These are phyloP conservation scores for Ciborinia camelliae DNA, from an alignment of 2,329 filamentous ascomycete species.

Conservation along the genomic window DNA sequence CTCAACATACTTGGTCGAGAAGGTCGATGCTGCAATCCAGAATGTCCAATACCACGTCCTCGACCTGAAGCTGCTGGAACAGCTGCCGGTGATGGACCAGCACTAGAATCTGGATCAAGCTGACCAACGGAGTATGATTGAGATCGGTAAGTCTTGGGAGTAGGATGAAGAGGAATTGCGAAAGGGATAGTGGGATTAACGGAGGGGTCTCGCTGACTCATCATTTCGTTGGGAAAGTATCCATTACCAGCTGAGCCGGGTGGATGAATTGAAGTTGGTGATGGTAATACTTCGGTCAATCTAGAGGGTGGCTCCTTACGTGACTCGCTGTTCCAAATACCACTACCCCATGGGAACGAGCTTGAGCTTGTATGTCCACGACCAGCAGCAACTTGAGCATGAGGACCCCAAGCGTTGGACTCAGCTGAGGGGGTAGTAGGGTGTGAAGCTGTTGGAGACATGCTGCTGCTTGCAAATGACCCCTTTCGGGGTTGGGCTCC, in stretches of 20 bases:
- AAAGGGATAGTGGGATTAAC: conserved; percentile 72
- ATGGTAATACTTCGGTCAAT: conserved; percentile 70
- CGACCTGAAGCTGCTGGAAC: conserved; percentile 30
- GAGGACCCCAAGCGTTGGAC: conserved; percentile 53
- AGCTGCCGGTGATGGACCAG: conserved; percentile 27
- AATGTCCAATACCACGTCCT: conserved; percentile 50
- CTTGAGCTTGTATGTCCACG: conserved; percentile 44
- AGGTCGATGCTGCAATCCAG: conserved; percentile 74
- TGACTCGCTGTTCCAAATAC: conserved; percentile 75
- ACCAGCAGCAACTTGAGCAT: conserved; percentile 43
- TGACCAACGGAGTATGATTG: conserved; percentile 97
- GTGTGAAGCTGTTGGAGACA: conserved; percentile 77
- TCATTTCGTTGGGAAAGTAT: conserved; percentile 49
- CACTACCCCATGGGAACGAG: conserved; percentile 69
- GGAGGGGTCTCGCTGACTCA: conserved; percentile 48
- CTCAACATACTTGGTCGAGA: conserved; percentile 75
- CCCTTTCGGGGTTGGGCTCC: conserved; percentile 63
- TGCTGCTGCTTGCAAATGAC: conserved; percentile 71
- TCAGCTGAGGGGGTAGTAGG: conserved; percentile 76
- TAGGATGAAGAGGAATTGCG: conserved; percentile 82
- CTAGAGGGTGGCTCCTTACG: conserved; percentile 74
- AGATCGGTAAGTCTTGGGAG: conserved; percentile 88
- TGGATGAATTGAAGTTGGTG: conserved; percentile 60
- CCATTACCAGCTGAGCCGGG: conserved; percentile 41
- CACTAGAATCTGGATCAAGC: conserved; percentile 62